phyloP scores from a whole-genome alignment of 208 protist genomes.

The Leishmania mexicana region DNA sequence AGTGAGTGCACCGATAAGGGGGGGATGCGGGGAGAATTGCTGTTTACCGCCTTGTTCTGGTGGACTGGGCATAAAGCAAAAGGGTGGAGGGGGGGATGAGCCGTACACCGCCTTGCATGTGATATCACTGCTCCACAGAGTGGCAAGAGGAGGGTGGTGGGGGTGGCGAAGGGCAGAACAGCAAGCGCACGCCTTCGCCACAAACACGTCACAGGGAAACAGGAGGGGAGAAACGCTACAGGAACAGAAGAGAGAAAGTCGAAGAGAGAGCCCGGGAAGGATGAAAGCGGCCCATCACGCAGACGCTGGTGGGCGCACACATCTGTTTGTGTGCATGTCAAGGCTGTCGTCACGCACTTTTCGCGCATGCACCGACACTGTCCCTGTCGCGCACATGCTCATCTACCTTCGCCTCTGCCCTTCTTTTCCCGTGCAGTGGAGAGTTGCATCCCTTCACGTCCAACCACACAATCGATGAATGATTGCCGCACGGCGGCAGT shows the following conservation, averaged over 20 bases:
- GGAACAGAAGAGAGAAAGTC: background rate
- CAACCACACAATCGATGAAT: background rate
- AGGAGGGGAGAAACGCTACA: background rate
- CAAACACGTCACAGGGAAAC: too few relatives aligned
- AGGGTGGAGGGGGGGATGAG: too few relatives aligned
- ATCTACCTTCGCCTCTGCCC: background rate
- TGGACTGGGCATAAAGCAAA: too few relatives aligned
- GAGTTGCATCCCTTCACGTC: background rate
- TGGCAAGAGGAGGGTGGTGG: background rate
- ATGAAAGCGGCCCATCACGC: background rate
- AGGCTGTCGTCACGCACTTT: background rate
- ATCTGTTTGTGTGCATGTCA: background rate
- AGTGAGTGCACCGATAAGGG: conserved; percentile 1
- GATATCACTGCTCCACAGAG: too few relatives aligned
- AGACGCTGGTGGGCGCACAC: background rate
- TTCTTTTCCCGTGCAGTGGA: background rate
- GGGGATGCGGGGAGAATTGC: too few relatives aligned
- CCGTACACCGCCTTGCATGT: background rate
- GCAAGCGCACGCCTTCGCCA: too few relatives aligned
- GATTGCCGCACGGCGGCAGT: background rate
- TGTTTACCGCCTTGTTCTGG: too few relatives aligned
- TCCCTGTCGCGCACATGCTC: background rate
- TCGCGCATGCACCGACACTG: background rate
- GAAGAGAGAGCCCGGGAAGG: background rate
- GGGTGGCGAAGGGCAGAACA: background rate